Conservation (phyloP, 306 rosid species). For the Vachellia pachyceras region DNA sequence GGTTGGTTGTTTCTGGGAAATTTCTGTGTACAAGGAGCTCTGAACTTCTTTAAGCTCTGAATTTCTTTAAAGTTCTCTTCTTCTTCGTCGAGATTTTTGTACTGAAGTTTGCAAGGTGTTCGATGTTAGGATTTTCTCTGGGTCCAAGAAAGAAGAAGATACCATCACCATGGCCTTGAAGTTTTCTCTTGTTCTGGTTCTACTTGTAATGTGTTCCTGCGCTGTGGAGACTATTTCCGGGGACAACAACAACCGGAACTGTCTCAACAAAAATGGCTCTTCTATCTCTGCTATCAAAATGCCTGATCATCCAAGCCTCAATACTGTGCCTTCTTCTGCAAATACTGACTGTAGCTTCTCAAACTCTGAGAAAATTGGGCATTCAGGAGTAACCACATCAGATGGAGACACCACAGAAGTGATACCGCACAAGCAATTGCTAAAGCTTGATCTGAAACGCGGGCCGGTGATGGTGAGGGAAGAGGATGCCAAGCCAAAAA, state of each 20-base stretch:
- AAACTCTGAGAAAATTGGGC: conserved; percentile 39
- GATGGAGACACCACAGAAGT: conserved; percentile 35
- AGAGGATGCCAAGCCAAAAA: conserved; percentile 47
- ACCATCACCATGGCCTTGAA: conserved; percentile 47
- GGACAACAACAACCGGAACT: conserved; percentile 46
- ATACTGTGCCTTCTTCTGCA: conserved; percentile 60
- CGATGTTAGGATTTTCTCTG: conserved; percentile 52
- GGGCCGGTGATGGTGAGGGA: conserved; percentile 39
- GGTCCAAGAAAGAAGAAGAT: conserved; percentile 41
- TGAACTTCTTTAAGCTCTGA: too few species aligned
- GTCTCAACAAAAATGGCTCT: conserved; percentile 60
- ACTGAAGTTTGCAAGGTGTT: conserved; percentile 25
- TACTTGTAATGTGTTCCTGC: conserved; percentile 45
- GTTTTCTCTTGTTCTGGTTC: conserved; percentile 40
- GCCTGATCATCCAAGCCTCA: conserved; percentile 70
- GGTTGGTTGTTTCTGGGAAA: conserved; percentile 7
- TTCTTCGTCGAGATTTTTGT: not conserved
- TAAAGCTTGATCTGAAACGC: conserved; percentile 75
- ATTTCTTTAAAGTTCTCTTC: not conserved
- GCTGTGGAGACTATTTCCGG: conserved; percentile 41
- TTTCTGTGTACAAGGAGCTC: conserved; percentile 2
- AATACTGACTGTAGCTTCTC: conserved; percentile 59
- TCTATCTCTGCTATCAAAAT: conserved; percentile 68
- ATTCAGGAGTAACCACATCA: conserved; percentile 40
- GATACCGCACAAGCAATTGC: conserved; percentile 42